Percentiles rank a stretch among this genome's conserved stretches.
Evolutionary conservation across 768 basidiomycete genomes (phyloP).

Genomic region (Phylloporus rhodoxanthus): DNA sequence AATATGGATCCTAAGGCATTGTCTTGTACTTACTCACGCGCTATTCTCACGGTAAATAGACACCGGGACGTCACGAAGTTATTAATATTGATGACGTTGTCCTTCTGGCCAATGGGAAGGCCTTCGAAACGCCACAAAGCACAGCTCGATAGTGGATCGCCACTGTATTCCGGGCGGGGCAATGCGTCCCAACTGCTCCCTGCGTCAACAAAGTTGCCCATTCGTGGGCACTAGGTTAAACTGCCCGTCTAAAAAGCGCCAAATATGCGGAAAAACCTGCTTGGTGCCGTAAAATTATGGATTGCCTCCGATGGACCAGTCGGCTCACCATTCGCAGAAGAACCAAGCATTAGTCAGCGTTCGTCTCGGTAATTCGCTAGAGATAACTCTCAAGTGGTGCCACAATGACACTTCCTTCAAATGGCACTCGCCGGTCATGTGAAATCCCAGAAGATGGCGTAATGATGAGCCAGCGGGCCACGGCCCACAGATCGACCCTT

Average conservation of each 20-base stretch:
- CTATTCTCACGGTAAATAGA: slow-evolving; percentile 11
- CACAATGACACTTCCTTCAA: background rate
- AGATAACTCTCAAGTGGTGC: background rate
- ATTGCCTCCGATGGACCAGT: slow-evolving; percentile 1
- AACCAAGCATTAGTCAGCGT: slow-evolving; percentile 12
- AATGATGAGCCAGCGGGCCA: slow-evolving; percentile 3
- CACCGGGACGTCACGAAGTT: slow-evolving; percentile 19
- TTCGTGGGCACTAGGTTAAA: background rate
- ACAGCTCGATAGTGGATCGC: slow-evolving; percentile 6
- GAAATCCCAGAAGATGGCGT: background rate
- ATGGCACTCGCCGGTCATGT: background rate
- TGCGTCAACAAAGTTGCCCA: too few species aligned
- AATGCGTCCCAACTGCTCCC: background rate
- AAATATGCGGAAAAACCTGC: background rate
- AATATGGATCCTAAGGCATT: background rate
- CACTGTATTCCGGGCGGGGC: background rate
- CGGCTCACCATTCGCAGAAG: slow-evolving; percentile 5
- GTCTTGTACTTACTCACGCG: slow-evolving; percentile 2
- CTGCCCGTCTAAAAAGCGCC: background rate
- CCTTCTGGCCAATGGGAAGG: slow-evolving; percentile 6
- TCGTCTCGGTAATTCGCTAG: slow-evolving; percentile 3
- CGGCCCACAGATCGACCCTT: too few species aligned
- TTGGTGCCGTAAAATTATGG: slow-evolving; percentile 19
- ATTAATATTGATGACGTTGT: slow-evolving; percentile 16
- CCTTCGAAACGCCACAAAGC: slow-evolving; percentile 23